Evolutionary conservation across 139 green algal species (phyloP), one percentile per base, ranked within the genome.

Genomic region (Volvox reticuliferus): DNA sequence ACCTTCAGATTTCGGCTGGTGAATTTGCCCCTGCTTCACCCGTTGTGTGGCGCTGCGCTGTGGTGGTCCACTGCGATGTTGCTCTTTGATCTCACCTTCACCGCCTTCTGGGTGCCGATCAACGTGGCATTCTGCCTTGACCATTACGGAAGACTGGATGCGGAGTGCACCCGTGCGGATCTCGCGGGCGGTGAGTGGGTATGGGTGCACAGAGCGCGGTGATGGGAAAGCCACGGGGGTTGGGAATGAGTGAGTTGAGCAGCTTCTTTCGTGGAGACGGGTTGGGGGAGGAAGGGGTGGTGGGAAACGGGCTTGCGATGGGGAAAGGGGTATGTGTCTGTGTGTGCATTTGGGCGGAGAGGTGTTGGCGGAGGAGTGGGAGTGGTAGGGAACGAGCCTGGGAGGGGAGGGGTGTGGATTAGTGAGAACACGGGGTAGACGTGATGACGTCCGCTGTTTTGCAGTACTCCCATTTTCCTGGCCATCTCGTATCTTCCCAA

Each of bases 21-120:
- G 28, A 28, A 50, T 30, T 50, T 82, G 68, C 85, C 85, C 0
- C 0, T 89, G 68, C 68, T 82, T 67, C 85, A 89, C 85, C 85
- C 85, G 17, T 68, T 50, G 30, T 89, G 85, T 37, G 85, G 85
- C 44, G 85, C 85, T 26, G 68, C 85, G 28, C 26, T 80, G 50
- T 32, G 13, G 20, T 94, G 92, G 92, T 62, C 17, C 32, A 33
- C 21, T 24, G 83, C 86, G 86, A 93, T 93, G 92, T 30, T 89
- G 63, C n/a, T 92, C 30, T 87, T 94, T 50, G 92, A 94, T 85
- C 36, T 88, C 2, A 82, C 88, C 2, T 94, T 91, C 92, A 94
- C 92, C 1, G 92, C 92, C 61, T 94, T 93, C 92, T 94, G 88
- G 88, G 78, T 87, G 78, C 87, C 77, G 13, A 37, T 87, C 69